Conservation (phyloP, 2,329 filamentous ascomycete genomes). For the Penicillium expansum region DNA sequence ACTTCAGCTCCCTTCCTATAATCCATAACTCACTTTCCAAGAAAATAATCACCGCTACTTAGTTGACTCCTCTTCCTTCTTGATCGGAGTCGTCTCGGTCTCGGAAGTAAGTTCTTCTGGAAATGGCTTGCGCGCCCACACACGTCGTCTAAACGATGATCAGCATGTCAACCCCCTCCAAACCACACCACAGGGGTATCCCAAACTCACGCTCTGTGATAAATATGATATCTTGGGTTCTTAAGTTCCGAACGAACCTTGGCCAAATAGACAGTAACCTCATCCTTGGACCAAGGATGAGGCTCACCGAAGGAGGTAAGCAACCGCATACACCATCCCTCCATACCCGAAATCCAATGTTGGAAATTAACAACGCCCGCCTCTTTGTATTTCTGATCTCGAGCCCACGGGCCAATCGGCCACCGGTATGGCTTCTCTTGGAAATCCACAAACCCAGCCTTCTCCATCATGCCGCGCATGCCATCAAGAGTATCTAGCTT, state of each 20-base stretch:
- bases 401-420: constrained; percentile 6
- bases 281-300: constrained; percentile 6
- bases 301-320: constrained; percentile 6
- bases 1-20: neutral
- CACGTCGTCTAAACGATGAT: neutral
- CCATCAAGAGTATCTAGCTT: neutral
- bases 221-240: constrained; percentile 1
- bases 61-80: neutral
- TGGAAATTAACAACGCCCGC: neutral
- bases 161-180: neutral
- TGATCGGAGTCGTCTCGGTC: neutral
- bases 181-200: neutral
- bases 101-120: neutral
- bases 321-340: constrained; percentile 2
- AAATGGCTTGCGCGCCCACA: constrained; percentile 8
- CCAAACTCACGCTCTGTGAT: constrained; percentile 2
- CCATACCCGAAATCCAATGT: constrained; percentile 4
- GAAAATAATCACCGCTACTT: neutral
- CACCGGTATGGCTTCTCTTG: constrained; percentile 1
- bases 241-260: constrained; percentile 4
- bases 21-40: too few relatives aligned
- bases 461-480: neutral
- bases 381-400: constrained; percentile 1
- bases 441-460: constrained; percentile 1
- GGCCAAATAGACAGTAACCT: constrained; percentile 7